Percentiles rank a stretch among this genome's conserved stretches.
Conservation (phyloP, 2,329 filamentous ascomycete genomes). For the Ceratocystis cacaofunesta region DNA sequence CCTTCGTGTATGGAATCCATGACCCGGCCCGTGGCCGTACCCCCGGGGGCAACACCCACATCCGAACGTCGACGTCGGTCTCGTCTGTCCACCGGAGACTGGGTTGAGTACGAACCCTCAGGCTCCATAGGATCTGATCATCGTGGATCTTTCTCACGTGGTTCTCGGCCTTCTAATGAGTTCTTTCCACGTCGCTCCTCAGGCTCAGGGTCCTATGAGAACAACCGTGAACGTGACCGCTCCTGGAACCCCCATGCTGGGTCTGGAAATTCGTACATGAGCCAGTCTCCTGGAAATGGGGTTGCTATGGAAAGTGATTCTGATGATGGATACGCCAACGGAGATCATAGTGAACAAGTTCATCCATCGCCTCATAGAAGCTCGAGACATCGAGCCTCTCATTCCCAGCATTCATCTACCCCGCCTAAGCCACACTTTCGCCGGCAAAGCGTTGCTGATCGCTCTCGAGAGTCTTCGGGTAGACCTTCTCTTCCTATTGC, state of each 20-base stretch:
- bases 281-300: slow-evolving; percentile 8
- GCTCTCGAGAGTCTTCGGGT: background rate
- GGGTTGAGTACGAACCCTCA: background rate
- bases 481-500: background rate
- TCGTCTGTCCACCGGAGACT: slow-evolving; percentile 8
- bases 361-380: background rate
- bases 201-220: slow-evolving; percentile 10
- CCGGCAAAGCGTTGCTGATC: slow-evolving; percentile 3
- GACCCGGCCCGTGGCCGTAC: background rate
- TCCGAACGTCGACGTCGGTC: slow-evolving; percentile 9
- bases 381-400: slow-evolving; percentile 6
- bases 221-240: background rate
- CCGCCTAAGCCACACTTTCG: slow-evolving; percentile 1
- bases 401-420: slow-evolving; percentile 5
- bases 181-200: slow-evolving; percentile 5
- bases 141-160: slow-evolving; percentile 10
- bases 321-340: background rate
- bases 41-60: slow-evolving; percentile 2
- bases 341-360: background rate
- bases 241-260: background rate
- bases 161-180: slow-evolving; percentile 1
- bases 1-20: background rate
- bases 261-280: slow-evolving; percentile 7
- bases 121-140: slow-evolving; percentile 13
- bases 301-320: slow-evolving; percentile 7